phyloP scores from a whole-genome alignment of 768 basidiomycete species.

The Pluteus cervinus region DNA sequence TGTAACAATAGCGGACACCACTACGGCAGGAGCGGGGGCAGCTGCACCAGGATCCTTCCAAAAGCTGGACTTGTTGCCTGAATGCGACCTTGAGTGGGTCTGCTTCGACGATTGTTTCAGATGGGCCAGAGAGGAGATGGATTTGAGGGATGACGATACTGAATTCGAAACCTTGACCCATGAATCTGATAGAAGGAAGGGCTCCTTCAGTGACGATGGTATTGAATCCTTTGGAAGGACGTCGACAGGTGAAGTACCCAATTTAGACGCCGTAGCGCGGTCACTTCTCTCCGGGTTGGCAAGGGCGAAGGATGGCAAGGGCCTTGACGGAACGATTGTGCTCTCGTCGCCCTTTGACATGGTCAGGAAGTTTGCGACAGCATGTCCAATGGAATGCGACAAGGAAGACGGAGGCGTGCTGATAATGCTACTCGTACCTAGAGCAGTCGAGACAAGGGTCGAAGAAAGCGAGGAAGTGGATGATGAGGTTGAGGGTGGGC shows the following conservation, averaged over 20 bases:
- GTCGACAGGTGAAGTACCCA: too few species aligned
- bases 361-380: slow-evolving; percentile 32
- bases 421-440: slow-evolving; percentile 35
- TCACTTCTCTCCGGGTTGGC: too few species aligned
- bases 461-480: slow-evolving; percentile 50
- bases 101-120: slow-evolving; percentile 15
- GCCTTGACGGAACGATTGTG: too few species aligned
- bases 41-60: slow-evolving; percentile 50
- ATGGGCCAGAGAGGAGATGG: slow-evolving; percentile 23
- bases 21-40: slow-evolving; percentile 47
- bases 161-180: slow-evolving; percentile 26
- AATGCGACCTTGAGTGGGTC: slow-evolving; percentile 31
- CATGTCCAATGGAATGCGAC: slow-evolving; percentile 41
- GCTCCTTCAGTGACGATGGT: slow-evolving; percentile 35
- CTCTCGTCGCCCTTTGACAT: too few species aligned
- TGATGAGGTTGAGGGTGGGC: slow-evolving; percentile 41
- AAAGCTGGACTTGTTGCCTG: slow-evolving; percentile 30
- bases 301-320: too few species aligned
- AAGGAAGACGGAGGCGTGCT: slow-evolving; percentile 57
- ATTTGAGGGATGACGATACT: slow-evolving; percentile 31
- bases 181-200: too few species aligned
- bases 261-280: too few species aligned
- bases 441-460: slow-evolving; percentile 27
- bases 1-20: slow-evolving; percentile 43
- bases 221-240: too few species aligned